phyloP scores from a whole-genome alignment of 2,329 filamentous ascomycete genomes.

The Sporothrix globosa region DNA sequence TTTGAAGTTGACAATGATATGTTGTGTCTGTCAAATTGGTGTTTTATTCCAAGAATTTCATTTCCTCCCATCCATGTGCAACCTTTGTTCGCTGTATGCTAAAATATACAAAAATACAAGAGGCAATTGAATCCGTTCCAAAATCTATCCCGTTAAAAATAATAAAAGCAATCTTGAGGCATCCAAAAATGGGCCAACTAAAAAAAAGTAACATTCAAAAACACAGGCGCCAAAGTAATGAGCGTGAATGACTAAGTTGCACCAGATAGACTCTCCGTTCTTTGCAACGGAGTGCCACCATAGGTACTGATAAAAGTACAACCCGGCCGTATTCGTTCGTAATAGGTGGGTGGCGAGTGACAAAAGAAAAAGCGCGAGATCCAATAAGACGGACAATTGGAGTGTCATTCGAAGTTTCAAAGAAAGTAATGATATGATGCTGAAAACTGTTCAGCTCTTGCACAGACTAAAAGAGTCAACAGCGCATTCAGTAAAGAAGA shows the following conservation, averaged over 20 bases:
- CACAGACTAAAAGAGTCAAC: too few relatives aligned
- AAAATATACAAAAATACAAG: not conserved
- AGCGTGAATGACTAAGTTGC: not conserved
- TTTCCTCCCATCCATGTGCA: not conserved
- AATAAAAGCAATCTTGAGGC: not conserved
- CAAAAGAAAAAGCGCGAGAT: not conserved
- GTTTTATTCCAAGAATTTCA: not conserved
- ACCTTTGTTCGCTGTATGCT: not conserved
- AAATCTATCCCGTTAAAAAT: not conserved
- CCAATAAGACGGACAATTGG: conserved; percentile 3
- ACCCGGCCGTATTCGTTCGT: conserved; percentile 16
- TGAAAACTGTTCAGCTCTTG: not conserved
- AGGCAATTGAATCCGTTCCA: not conserved
- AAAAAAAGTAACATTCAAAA: not conserved
- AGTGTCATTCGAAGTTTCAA: not conserved
- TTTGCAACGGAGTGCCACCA: not conserved
- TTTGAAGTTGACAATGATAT: not conserved
- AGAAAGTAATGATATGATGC: not conserved
- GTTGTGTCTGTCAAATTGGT: not conserved
- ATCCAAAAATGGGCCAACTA: not conserved
- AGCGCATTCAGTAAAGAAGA: not conserved
- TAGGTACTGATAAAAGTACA: conserved; percentile 4
- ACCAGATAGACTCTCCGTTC: not conserved
- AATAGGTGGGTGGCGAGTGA: not conserved
- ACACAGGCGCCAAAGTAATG: not conserved